Percentiles rank a stretch among this genome's conserved stretches.
These are phyloP conservation scores for Durusdinium trenchii DNA, from an alignment of 73 alveolate species.

Conservation along the genomic window DNA sequence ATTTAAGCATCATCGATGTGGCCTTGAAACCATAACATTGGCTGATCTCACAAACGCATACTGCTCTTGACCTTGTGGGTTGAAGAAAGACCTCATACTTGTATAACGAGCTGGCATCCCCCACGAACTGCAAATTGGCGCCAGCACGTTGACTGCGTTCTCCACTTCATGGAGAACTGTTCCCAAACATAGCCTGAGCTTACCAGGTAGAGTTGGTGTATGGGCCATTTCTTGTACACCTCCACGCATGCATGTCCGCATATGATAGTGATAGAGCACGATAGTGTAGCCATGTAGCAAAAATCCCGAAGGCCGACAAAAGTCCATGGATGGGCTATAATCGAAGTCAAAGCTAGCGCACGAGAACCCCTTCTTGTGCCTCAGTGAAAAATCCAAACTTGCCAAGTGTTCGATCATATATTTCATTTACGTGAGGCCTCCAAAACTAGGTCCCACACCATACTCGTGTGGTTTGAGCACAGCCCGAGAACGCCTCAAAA, in stretches of 20 bases:
- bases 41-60: not conserved
- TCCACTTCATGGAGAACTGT: not conserved
- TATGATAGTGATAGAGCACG: no score
- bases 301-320: not conserved
- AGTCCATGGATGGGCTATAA: not conserved
- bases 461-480: not conserved
- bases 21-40: not conserved
- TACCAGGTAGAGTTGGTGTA: no score
- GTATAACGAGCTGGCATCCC: not conserved
- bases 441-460: not conserved
- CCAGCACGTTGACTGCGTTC: constrained; percentile 23
- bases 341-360: not conserved
- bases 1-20: no score
- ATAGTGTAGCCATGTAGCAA: not conserved
- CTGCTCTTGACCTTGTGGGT: not conserved
- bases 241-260: no score
- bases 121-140: not conserved
- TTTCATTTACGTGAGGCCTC: no score
- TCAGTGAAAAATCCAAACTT: not conserved
- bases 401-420: no score
- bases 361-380: not conserved
- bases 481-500: not conserved
- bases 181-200: not conserved
- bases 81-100: not conserved
- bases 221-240: no score